Evolutionary conservation across 805 yeast species (phyloP).

Genomic region (Lipomyces starkeyi): DNA sequence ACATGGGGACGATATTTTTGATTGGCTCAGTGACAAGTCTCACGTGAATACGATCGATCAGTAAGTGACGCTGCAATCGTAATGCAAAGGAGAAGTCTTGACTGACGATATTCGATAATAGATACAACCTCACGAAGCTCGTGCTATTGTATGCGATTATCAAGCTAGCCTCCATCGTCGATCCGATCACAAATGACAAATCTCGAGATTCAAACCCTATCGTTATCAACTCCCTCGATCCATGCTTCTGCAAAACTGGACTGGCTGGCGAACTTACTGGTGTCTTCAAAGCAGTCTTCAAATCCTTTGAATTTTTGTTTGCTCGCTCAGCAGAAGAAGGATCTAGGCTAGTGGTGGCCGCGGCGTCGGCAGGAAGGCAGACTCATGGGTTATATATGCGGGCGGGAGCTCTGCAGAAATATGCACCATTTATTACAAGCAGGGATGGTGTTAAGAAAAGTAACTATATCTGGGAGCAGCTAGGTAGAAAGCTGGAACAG

Average conservation of each 20-base stretch:
- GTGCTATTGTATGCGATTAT: background rate
- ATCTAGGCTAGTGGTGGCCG: conserved; percentile 14
- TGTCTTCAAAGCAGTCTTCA: background rate
- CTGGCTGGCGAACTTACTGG: conserved; percentile 21
- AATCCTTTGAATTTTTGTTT: conserved; percentile 3
- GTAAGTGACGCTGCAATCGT: background rate
- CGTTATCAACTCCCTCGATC: conserved; percentile 16
- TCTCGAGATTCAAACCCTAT: background rate
- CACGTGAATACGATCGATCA: background rate
- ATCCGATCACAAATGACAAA: conserved; percentile 11
- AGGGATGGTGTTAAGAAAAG: conserved; percentile 2
- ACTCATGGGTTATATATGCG: conserved; percentile 3
- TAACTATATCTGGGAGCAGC: conserved; percentile 14
- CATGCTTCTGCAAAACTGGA: conserved; percentile 20
- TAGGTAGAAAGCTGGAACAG: background rate
- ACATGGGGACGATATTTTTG: conserved; percentile 8
- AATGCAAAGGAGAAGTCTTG: no score
- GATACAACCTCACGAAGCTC: no score
- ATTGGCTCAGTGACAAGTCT: conserved; percentile 2
- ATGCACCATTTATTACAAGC: conserved; percentile 8
- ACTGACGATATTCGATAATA: no score
- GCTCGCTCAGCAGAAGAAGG: conserved; percentile 21
- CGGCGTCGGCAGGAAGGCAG: conserved; percentile 10
- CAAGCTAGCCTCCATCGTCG: conserved; percentile 20
- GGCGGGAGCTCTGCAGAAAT: background rate